Conservation (phyloP, 2,329 filamentous ascomycete genomes). For the Cercospora canescens region DNA sequence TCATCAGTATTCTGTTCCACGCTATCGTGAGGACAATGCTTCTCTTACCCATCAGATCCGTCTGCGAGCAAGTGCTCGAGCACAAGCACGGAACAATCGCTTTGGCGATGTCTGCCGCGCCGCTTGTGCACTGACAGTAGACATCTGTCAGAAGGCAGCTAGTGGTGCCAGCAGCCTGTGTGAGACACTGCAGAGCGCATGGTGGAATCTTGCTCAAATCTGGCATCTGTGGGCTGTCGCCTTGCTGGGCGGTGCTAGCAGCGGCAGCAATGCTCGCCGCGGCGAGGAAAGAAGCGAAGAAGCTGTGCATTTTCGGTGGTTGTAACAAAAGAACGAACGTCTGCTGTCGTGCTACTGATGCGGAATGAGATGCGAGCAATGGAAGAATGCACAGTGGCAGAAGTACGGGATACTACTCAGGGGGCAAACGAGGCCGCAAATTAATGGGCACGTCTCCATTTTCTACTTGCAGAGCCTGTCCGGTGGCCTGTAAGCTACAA, state of each 20-base stretch:
- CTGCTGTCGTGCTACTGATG: not conserved
- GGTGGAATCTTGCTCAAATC: constrained; percentile 13
- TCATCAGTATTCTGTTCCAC: not conserved
- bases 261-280: constrained; percentile 3
- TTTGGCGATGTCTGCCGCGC: constrained; percentile 36
- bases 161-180: constrained; percentile 47
- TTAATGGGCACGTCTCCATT: constrained; percentile 1
- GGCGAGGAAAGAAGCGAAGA: constrained; percentile 7
- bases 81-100: constrained; percentile 45
- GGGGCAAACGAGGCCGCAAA: not conserved
- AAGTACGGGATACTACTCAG: not conserved
- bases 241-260: not conserved
- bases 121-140: constrained; percentile 54
- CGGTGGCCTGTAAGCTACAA: not conserved
- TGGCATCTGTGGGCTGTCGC: not conserved
- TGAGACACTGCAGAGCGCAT: constrained; percentile 43
- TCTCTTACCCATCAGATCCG: constrained; percentile 41
- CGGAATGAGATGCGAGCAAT: not conserved
- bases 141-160: constrained; percentile 51
- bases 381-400: not conserved
- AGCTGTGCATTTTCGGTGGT: constrained; percentile 5
- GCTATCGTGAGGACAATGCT: too few relatives aligned
- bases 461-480: not conserved
- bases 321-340: not conserved
- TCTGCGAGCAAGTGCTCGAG: constrained; percentile 36